phyloP scores from a whole-genome alignment of 257 asterid species.

The Rehmannia glutinosa region DNA sequence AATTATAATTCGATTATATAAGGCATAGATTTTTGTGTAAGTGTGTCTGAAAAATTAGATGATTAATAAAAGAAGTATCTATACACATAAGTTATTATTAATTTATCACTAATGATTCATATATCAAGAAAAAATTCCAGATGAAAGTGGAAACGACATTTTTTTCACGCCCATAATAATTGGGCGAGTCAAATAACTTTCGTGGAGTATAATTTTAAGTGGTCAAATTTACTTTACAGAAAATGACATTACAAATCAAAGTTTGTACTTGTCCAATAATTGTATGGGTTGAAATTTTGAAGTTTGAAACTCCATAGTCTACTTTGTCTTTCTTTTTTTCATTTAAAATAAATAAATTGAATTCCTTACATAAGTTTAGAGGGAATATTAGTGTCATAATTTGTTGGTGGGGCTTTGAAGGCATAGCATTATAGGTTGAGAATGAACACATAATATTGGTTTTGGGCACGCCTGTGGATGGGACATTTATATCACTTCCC shows the following conservation, averaged over 20 bases:
- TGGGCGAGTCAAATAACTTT: conserved; percentile 23
- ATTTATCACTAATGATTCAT: too few species aligned
- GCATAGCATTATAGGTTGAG: conserved; percentile 8
- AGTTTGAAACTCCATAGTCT: too few species aligned
- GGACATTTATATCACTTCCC: conserved; percentile 37
- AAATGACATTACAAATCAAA: conserved; percentile 16
- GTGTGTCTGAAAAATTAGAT: too few species aligned
- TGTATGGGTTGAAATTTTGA: not conserved
- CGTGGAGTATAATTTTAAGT: conserved; percentile 1
- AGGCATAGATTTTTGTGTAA: too few species aligned
- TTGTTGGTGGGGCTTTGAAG: conserved; percentile 31
- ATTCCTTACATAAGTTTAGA: too few species aligned
- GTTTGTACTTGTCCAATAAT: conserved; percentile 25
- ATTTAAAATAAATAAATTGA: too few species aligned
- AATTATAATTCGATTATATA: too few species aligned
- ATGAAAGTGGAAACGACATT: conserved; percentile 8
- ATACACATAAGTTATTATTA: too few species aligned
- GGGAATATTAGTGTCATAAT: too few species aligned
- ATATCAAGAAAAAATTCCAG: too few species aligned
- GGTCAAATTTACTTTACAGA: conserved; percentile 17
- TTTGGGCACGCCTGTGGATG: conserved; percentile 38
- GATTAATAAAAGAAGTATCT: too few species aligned
- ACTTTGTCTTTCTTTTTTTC: too few species aligned
- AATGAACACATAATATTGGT: conserved; percentile 18
- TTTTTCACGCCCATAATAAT: conserved; percentile 32